Evolutionary conservation across 345 rosid genomes (phyloP), one percentile per base, ranked within the genome.

Genomic region (Psidium guajava): DNA sequence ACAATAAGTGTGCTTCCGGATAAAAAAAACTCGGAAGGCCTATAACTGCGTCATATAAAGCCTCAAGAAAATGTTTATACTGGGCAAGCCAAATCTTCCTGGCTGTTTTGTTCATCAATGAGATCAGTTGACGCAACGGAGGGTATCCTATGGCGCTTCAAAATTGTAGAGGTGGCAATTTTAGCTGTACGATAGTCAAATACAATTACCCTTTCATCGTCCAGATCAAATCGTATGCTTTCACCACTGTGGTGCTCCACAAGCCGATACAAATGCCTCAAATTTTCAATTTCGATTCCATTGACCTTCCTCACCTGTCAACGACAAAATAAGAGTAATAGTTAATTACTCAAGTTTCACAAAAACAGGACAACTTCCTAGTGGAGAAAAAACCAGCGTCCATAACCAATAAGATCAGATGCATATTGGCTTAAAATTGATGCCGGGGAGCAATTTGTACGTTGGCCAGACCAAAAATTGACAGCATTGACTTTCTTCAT

Each of bases 241-340:
- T 92, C 95, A 0, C 88, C 84, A 80, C 86, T 83, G 84, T 95
- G 93, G 28, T 90, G 90, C 82, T 94, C 96, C 81, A 93, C 96
- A 75, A 92, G 91, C 88, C 92, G 87, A 87, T 94, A 91, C 85
- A 94, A 83, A 88, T 94, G 96, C 93, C 91, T 93, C 91, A 96
- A 87, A 88, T 95, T 96, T 82, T 93, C 91, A 28, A 94, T 87
- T 89, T 94, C 95, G 27, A 91, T 88, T 50, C 95, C 94, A 25
- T 94, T 92, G 69, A 95, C 96, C 91, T 90, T 93, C 89, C 91
- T 95, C 85, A 96, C 98, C 99, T 96, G 93, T 86, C 81, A 86
- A 89, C 59, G 83, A 81, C 87, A 85, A 54, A 27, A 83, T 13
- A 47, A 85, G 32, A 50, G 73, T 56, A 74, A 77, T 81, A 85